Evolutionary conservation across 495 filamentous ascomycete genomes (phyloP), one percentile per base, ranked within the genome.

Genomic region (Penicillium argentinense): DNA sequence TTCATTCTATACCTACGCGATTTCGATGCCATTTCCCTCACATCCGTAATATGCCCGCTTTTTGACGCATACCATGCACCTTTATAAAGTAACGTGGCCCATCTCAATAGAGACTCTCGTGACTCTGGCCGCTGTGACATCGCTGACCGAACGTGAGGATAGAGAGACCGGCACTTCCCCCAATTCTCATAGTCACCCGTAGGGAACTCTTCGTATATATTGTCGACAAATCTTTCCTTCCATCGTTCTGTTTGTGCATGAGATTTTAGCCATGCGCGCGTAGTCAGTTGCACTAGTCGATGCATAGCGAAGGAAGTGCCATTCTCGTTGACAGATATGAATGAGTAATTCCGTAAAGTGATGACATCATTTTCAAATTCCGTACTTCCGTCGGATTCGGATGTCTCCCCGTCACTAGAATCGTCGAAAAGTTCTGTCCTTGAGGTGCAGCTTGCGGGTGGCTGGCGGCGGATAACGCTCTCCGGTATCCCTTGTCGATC

Each of bases 241-340:
- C 44, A 49, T 30, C 58, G 56, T 52, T 78, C 69, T 14, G 59
- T 38, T 38, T 75, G 19, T n/a, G 45, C 55, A 22, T 67, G 22
- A 2, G 43, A 42, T 38, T 49, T 45, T 5, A 45, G 12, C 51
- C 45, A 49, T 12, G 13, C 6, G 3, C 27, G 34, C 0, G 19
- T 19, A 1, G 46, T 33, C 4, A 45, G 18, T 30, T 45, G 46
- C 5, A 54, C 51, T 4, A 53, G 33, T 9, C 51, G 44, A 41
- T 53, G 50, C 50, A 53, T 53, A 7, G 18, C 32, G 27, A 44
- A 40, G 5, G 26, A 0, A 1, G 13, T 28, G 5, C 12, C n/a
- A 16, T 32, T 8, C 3, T 36, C 19, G 6, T 34, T 38, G 8
- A 36, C 24, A n/a, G 25, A 33, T 39, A 53, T 40, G 0, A 53